Evolutionary conservation across 768 basidiomycete species (phyloP).

Genomic region (Mycena capillaripes): DNA sequence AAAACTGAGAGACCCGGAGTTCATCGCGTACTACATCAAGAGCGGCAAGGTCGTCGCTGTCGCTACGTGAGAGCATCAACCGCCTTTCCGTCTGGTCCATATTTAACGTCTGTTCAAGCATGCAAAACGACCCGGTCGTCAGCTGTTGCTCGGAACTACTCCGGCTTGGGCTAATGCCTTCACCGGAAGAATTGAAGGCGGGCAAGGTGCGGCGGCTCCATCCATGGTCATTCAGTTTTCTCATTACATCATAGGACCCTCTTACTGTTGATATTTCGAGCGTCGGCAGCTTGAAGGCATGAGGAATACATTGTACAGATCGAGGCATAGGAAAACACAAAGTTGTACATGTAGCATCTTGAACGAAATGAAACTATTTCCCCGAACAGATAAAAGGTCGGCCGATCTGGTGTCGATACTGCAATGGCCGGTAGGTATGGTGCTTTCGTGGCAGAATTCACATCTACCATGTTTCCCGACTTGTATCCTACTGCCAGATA

Average conservation of each 20-base stretch:
- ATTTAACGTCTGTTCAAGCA: constrained; percentile 54
- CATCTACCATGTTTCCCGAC: no score
- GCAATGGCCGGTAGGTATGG: no score
- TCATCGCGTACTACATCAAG: constrained; percentile 85
- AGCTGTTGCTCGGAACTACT: constrained; percentile 84
- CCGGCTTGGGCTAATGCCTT: constrained; percentile 85
- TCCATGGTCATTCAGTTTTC: not conserved
- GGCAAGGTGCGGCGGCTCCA: constrained; percentile 70
- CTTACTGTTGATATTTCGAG: constrained; percentile 39
- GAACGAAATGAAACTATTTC: not conserved
- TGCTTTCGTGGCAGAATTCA: no score
- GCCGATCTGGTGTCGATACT: no score
- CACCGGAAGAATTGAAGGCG: constrained; percentile 75
- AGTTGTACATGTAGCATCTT: not conserved
- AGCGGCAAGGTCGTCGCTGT: constrained; percentile 75
- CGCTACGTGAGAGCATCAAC: constrained; percentile 59
- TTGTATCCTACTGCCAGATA: no score
- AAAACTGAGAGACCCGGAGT: constrained; percentile 56
- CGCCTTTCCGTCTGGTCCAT: not conserved
- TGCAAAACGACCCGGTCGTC: constrained; percentile 88
- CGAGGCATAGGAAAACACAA: not conserved
- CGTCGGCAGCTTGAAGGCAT: constrained; percentile 39
- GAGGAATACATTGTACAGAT: not conserved
- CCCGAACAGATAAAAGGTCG: no score
- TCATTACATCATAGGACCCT: constrained; percentile 20